Evolutionary conservation across 2,329 filamentous ascomycete species (phyloP), one percentile per base, ranked within the genome.

Genomic region (Coniochaeta sp.): DNA sequence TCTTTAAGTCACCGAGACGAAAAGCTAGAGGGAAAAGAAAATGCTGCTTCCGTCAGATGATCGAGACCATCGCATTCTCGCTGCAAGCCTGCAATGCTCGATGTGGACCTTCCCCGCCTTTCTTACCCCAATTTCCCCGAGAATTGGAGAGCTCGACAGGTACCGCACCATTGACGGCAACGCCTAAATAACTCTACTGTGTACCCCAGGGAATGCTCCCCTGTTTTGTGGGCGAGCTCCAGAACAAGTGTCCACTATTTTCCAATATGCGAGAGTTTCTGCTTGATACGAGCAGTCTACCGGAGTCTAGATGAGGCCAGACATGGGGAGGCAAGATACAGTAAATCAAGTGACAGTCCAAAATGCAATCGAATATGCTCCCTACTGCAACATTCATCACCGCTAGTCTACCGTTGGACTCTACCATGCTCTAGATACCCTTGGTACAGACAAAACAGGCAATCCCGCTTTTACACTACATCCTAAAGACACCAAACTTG

Each of bases 401-500:
- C 31, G 31, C 31, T 40, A 16, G n/a, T n/a, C n/a, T n/a, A n/a
- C n/a, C n/a, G n/a, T n/a, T n/a, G n/a, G n/a, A n/a, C n/a, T n/a
- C n/a, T 40, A n/a, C 38, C 38, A 7, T 40, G 14, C 14, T n/a
- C n/a, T 40, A 40, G n/a, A 40, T n/a, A 40, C 6, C 6, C 6
- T n/a, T 40, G 43, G n/a, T 44, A 44, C n/a, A 19, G 19, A 44
- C 17, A 8, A 44, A 44, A 44, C 19, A 44, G 43, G 43, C 43
- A 44, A 19, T 44, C 14, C 43, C 43, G 43, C 43, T 19, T 12
- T 44, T 83, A 93, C 90, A 93, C n/a, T n/a, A n/a, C n/a, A n/a
- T 93, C 68, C 90, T 83, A 75, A 93, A 93, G 33, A 93, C 88
- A 14, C 90, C 90, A 76, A 91, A 93, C 71, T 81, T 87, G 22